phyloP scores from a whole-genome alignment of 495 filamentous ascomycete genomes.

The Penicillium parvum region DNA sequence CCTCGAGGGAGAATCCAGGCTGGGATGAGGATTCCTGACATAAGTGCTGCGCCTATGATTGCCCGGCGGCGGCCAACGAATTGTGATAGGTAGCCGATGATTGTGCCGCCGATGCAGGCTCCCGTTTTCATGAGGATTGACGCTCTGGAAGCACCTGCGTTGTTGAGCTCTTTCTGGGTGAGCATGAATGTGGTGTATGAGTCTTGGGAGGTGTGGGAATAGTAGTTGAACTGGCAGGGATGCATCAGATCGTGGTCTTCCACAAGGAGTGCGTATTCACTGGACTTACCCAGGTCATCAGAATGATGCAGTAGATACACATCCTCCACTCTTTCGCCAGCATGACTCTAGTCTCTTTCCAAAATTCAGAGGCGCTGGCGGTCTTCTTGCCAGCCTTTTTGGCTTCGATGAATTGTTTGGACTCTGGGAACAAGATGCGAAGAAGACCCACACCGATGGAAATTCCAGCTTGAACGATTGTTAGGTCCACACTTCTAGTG shows the following conservation, averaged over 20 bases:
- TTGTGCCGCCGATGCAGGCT: constrained; percentile 68
- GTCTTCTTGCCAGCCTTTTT: constrained; percentile 48
- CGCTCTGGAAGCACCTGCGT: constrained; percentile 57
- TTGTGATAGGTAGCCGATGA: constrained; percentile 67
- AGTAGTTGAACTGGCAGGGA: constrained; percentile 43
- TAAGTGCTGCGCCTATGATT: constrained; percentile 56
- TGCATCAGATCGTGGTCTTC: not conserved
- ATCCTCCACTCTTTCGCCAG: constrained; percentile 65
- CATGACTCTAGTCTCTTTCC: constrained; percentile 58
- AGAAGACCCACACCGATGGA: constrained; percentile 61
- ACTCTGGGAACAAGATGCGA: constrained; percentile 65
- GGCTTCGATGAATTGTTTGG: constrained; percentile 63
- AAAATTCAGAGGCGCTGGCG: constrained; percentile 50
- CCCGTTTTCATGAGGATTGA: constrained; percentile 71
- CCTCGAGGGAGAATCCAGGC: constrained; percentile 64
- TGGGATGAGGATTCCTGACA: constrained; percentile 58
- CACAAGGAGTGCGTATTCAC: not conserved
- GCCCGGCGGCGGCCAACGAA: constrained; percentile 64
- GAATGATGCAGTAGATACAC: constrained; percentile 62
- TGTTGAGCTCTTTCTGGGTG: constrained; percentile 59
- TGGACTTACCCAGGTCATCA: constrained; percentile 64
- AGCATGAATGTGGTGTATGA: constrained; percentile 74
- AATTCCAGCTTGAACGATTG: constrained; percentile 41
- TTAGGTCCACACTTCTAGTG: constrained; percentile 3
- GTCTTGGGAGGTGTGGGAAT: constrained; percentile 67